These are phyloP conservation scores for Hypsizygus ulmarius DNA, from an alignment of 1,284 basidiomycete species.

Conservation along the genomic window DNA sequence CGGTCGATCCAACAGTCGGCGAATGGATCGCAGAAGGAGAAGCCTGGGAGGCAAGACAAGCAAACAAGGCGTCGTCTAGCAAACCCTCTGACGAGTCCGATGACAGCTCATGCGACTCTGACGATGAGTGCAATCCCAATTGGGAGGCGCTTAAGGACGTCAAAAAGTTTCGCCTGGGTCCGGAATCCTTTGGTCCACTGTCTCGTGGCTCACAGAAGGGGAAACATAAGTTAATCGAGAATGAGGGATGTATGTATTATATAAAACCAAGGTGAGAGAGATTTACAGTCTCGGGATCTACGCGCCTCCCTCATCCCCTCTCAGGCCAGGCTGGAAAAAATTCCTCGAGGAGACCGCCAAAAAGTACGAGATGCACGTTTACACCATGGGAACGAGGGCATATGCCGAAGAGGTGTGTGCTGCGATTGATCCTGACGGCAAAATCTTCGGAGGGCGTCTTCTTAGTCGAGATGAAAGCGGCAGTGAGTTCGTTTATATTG, in stretches of 20 bases:
- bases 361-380: conserved; percentile 98
- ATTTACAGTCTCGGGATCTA: conserved; percentile 1
- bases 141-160: conserved; percentile 89
- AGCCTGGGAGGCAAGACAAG: conserved; percentile 62
- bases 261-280: conserved; percentile 87
- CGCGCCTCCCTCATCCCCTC: conserved; percentile 16
- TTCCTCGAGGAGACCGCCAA: conserved; percentile 74
- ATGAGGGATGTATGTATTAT: conserved; percentile 91
- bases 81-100: conserved; percentile 40
- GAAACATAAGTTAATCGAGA: conserved; percentile 62
- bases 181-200: conserved; percentile 67
- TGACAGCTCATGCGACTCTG: conserved; percentile 37
- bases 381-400: conserved; percentile 97
- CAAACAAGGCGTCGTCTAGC: conserved; percentile 36
- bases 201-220: conserved; percentile 41
- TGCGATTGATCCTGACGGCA: conserved; percentile 87
- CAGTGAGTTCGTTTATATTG: conserved; percentile 51
- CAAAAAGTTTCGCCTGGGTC: conserved; percentile 80
- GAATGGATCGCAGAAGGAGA: conserved; percentile 92
- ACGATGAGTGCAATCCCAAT: conserved; percentile 80
- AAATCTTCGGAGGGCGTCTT: conserved; percentile 84
- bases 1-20: conserved; percentile 96
- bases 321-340: conserved; percentile 80
- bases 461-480: conserved; percentile 94
- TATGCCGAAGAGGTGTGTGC: conserved; percentile 96